A percentile compares a stretch with the other conserved stretches of the same genome.
Evolutionary conservation across 768 basidiomycete species (phyloP).

Genomic region (Tylopilus sp.): DNA sequence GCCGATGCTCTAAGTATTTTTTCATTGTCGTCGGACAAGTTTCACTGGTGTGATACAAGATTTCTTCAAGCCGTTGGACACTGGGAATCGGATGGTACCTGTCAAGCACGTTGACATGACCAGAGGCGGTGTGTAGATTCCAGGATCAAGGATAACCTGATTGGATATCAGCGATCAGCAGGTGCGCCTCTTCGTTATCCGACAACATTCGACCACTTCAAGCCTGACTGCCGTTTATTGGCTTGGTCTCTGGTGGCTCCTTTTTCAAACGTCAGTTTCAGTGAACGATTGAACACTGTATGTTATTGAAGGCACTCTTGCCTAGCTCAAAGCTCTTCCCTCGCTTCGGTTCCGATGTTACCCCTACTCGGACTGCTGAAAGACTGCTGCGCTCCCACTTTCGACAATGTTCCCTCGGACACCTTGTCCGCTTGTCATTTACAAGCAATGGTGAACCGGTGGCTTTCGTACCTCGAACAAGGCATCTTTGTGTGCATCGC

Average conservation of each 20-base stretch:
- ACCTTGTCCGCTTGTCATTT: too few relatives aligned
- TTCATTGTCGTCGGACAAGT: background rate
- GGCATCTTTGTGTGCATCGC: too few relatives aligned
- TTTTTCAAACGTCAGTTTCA: conserved; percentile 81
- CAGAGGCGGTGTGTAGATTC: conserved; percentile 53
- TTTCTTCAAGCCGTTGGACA: conserved; percentile 77
- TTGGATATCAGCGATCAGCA: conserved; percentile 42
- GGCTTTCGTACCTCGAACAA: too few relatives aligned
- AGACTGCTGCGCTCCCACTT: conserved; percentile 55
- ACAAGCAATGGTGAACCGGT: too few relatives aligned
- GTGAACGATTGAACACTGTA: conserved; percentile 42
- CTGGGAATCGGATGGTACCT: conserved; percentile 69
- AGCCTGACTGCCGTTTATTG: conserved; percentile 73
- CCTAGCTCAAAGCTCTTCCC: too few relatives aligned
- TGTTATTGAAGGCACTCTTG: conserved; percentile 11
- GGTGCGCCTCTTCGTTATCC: conserved; percentile 87
- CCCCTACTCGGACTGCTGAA: conserved; percentile 78
- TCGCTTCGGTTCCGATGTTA: conserved; percentile 97
- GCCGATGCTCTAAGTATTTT: conserved; percentile 73
- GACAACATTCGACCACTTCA: too few relatives aligned
- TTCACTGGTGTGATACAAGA: conserved; percentile 48
- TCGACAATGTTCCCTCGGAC: conserved; percentile 54
- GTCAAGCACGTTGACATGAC: conserved; percentile 79
- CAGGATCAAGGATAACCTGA: background rate
- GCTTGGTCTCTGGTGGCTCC: conserved; percentile 90